Evolutionary conservation across 2,329 filamentous ascomycete species (phyloP).

Genomic region (Exophiala mesophila): DNA sequence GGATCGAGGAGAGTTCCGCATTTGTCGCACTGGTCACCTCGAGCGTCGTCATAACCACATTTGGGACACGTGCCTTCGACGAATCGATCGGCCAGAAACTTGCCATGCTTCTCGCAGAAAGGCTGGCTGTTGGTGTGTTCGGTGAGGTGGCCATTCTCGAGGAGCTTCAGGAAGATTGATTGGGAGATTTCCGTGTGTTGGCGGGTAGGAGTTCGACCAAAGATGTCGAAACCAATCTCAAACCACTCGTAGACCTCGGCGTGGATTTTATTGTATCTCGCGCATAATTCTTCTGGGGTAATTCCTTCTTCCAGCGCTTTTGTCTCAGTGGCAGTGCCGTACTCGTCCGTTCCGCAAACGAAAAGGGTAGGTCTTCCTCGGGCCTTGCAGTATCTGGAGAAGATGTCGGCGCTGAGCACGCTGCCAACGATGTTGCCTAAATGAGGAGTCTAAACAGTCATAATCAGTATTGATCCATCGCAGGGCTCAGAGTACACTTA

Average conservation of each 20-base stretch:
- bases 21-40: conserved; percentile 70
- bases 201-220: conserved; percentile 82
- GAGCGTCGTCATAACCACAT: conserved; percentile 61
- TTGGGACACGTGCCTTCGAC: conserved; percentile 46
- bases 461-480: conserved; percentile 4
- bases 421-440: conserved; percentile 84
- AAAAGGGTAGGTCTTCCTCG: conserved; percentile 75
- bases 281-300: conserved; percentile 77
- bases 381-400: conserved; percentile 69
- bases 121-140: conserved; percentile 85
- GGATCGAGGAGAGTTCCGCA: conserved; percentile 69
- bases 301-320: conserved; percentile 86
- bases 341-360: conserved; percentile 87
- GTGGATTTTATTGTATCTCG: conserved; percentile 88
- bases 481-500: conserved; percentile 27
- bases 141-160: conserved; percentile 81
- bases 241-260: conserved; percentile 95
- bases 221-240: conserved; percentile 88
- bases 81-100: conserved; percentile 69
- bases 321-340: conserved; percentile 92
- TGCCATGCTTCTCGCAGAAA: conserved; percentile 73
- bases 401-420: conserved; percentile 85
- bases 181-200: conserved; percentile 92
- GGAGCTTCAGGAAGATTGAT: conserved; percentile 80
- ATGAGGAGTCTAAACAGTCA: conserved; percentile 68